Conservation (phyloP, 2,329 filamentous ascomycete species). For the Teratosphaeria destructans region DNA sequence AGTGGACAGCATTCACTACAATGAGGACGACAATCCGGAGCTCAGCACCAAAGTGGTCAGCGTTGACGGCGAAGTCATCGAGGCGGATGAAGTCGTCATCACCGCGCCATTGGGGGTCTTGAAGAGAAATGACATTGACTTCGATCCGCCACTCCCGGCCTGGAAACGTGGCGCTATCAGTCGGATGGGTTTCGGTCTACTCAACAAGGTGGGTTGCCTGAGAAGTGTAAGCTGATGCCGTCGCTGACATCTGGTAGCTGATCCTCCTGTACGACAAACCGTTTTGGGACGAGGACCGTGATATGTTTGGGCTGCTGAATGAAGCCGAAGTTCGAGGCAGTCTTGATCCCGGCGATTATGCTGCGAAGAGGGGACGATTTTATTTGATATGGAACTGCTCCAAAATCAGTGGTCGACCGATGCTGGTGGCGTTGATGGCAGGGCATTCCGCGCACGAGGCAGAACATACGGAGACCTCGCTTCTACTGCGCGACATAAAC, state of each 20-base stretch:
- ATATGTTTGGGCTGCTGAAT: slow-evolving; percentile 89
- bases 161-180: slow-evolving; percentile 76
- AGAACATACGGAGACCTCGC: slow-evolving; percentile 63
- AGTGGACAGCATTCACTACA: slow-evolving; percentile 63
- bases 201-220: slow-evolving; percentile 61
- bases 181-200: slow-evolving; percentile 79
- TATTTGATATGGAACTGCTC: slow-evolving; percentile 98
- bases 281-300: slow-evolving; percentile 82
- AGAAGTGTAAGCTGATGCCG: neutral
- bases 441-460: slow-evolving; percentile 86
- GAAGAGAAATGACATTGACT: slow-evolving; percentile 71
- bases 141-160: slow-evolving; percentile 77
- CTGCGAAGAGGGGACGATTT: slow-evolving; percentile 71
- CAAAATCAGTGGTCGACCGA: slow-evolving; percentile 74
- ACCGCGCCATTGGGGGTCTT: slow-evolving; percentile 85
- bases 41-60: slow-evolving; percentile 56
- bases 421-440: slow-evolving; percentile 87
- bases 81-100: slow-evolving; percentile 84
- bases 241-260: slow-evolving; percentile 34
- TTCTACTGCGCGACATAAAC: slow-evolving; percentile 71
- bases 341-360: slow-evolving; percentile 69
- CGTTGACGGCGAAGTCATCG: slow-evolving; percentile 62
- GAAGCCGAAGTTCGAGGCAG: slow-evolving; percentile 60
- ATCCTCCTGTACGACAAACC: slow-evolving; percentile 77
- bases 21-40: slow-evolving; percentile 15